Evolutionary conservation across 768 basidiomycete genomes (phyloP).

Genomic region (Boletus patriciae): DNA sequence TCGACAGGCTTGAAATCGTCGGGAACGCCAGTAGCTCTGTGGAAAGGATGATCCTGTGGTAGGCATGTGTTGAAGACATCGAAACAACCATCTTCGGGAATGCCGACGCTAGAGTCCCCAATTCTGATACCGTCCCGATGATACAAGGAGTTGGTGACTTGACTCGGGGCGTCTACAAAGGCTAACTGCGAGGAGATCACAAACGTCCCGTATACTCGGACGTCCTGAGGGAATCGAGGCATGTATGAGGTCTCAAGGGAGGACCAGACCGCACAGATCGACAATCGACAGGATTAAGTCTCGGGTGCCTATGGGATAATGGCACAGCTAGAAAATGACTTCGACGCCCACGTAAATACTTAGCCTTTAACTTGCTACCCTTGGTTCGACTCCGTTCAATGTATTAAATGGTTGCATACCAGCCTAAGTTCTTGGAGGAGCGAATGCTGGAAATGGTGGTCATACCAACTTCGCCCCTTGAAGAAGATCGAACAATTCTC

Average conservation of each 20-base stretch:
- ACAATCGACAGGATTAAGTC: not conserved
- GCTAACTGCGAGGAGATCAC: constrained; percentile 26
- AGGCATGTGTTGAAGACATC: constrained; percentile 25
- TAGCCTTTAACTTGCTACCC: not conserved
- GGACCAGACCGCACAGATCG: not conserved
- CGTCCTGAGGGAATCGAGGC: constrained; percentile 9
- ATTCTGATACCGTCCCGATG: constrained; percentile 29
- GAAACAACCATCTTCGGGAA: constrained; percentile 1
- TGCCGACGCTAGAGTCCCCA: constrained; percentile 36
- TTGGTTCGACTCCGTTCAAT: not conserved
- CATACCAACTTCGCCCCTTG: not conserved
- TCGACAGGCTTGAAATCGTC: constrained; percentile 25
- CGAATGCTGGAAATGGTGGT: not conserved
- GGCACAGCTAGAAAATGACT: not conserved
- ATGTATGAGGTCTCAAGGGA: not conserved
- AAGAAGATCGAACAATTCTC: too few species aligned
- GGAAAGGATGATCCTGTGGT: constrained; percentile 27
- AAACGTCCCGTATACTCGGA: constrained; percentile 21
- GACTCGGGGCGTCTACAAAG: constrained; percentile 35
- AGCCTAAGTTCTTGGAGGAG: not conserved
- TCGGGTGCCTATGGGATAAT: not conserved
- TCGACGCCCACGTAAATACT: not conserved
- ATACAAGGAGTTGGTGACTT: constrained; percentile 23
- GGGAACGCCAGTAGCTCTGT: constrained; percentile 22
- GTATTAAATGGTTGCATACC: not conserved